Base-by-base conservation (phyloP, 2,329 filamentous ascomycete genomes). In the Alternaria novae-zelandiae region DNA sequence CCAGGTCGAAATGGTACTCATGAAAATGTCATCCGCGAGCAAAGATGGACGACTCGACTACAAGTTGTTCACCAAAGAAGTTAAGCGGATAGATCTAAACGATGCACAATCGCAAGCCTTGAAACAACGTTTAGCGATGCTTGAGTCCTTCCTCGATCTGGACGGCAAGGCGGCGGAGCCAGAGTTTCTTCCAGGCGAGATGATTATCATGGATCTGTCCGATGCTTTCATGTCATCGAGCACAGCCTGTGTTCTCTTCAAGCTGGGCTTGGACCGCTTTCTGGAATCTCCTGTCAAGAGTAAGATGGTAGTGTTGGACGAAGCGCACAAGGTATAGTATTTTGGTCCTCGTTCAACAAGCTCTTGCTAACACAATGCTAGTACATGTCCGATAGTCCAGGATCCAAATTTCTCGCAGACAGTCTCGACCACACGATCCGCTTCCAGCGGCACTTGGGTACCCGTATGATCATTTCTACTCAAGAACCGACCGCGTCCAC, bases 401-500 rank as follows among this genome's bases (percentile, higher is more conserved):
- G 83, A 0, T 88, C 89, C 44, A 86, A 87, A 1, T 75, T 80
- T 3, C 81, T 94, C 26, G 93, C 90, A 0, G 83, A 90, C 6
- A 83, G 83, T 0, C 82, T 94, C 0, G 81, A 92, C 0, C 82
- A 83, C 0, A 85, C 87, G 0, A 90, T 94, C 66, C 86, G 91
- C 0, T 82, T 90, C 15, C 91, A 95, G 76, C 88, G 91, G 0
- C 92, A 95, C 72, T 79, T 89, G 1, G 91, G 85, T 1, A 84
- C 86, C 0, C 85, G 91, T 0, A 83, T 94, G 5, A 74, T 95
- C 45, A 89, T 95, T 30, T 89, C 91, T 0, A 95, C 91, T 0
- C 91, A 96, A 73, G 92, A 95, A 70, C 92, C 91, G 0, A 92
- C 90, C 0, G 84, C 94, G 5, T 90, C 89, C 0, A 87, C 88